phyloP scores from a whole-genome alignment of 2,329 filamentous ascomycete genomes.

The Botryotinia globosa region DNA sequence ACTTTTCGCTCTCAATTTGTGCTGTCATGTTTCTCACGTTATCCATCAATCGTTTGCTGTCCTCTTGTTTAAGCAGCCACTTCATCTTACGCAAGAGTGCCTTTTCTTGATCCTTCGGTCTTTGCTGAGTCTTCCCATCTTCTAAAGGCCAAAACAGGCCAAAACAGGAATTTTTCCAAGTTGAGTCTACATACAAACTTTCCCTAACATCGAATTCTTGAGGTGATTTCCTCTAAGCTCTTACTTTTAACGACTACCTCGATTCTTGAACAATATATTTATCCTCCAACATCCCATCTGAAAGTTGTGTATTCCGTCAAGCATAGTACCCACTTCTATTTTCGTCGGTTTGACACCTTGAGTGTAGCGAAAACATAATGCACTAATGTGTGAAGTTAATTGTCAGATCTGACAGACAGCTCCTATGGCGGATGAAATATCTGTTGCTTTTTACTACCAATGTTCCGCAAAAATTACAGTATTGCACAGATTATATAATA shows the following conservation, averaged over 20 bases:
- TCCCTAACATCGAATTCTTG: not conserved
- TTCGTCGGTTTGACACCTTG: not conserved
- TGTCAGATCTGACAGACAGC: not conserved
- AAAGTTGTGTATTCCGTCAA: not conserved
- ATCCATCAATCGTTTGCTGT: fast-evolving
- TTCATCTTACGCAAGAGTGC: not conserved
- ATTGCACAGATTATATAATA: no score
- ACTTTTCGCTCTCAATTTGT: not conserved
- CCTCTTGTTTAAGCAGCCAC: not conserved
- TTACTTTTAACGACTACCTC: not conserved
- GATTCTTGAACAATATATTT: not conserved
- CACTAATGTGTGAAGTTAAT: not conserved
- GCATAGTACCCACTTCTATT: not conserved
- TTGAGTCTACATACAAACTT: not conserved
- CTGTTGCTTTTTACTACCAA: not conserved
- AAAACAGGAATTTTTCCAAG: fast-evolving
- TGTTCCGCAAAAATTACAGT: no score
- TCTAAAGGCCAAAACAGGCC: not conserved
- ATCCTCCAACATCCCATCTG: not conserved
- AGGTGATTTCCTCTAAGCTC: not conserved
- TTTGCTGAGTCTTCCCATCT: not conserved
- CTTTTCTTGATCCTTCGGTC: fast-evolving
- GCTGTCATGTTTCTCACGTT: not conserved
- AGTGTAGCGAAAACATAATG: not conserved
- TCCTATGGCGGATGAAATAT: not conserved